Percentiles rank a stretch among this genome's conserved stretches.
phyloP scores from a whole-genome alignment of 352 stramenopile species.

The Pythium angustatum region DNA sequence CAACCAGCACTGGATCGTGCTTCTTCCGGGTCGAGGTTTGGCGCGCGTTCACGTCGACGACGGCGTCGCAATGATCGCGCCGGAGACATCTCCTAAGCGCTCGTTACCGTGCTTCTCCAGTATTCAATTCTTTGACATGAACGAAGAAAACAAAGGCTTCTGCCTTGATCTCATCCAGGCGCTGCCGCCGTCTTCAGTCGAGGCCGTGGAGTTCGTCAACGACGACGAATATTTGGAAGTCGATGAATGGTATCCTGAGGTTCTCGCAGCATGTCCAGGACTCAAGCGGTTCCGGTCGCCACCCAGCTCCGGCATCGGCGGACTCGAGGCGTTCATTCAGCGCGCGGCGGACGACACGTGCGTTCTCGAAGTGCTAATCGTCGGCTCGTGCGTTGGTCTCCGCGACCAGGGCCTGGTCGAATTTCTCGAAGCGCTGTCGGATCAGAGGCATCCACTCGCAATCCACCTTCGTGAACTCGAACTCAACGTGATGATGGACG shows the following conservation, averaged over 20 bases:
- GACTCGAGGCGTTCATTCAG: background rate
- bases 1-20: background rate
- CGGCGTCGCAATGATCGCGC: background rate
- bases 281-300: background rate
- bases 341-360: background rate
- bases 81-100: background rate
- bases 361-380: background rate
- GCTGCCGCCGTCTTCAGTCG: background rate
- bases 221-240: background rate
- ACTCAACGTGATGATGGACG: background rate
- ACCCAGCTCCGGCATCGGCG: background rate
- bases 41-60: background rate
- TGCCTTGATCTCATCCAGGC: background rate
- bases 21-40: slow-evolving; percentile 1
- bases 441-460: background rate
- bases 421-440: background rate
- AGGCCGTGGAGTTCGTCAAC: background rate
- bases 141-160: background rate
- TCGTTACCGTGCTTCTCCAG: background rate
- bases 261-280: background rate
- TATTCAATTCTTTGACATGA: background rate
- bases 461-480: background rate
- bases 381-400: background rate
- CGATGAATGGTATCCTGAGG: background rate
- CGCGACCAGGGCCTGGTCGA: background rate